phyloP scores from a whole-genome alignment of 441 rosid species.

The Dalechampia spathulata region DNA sequence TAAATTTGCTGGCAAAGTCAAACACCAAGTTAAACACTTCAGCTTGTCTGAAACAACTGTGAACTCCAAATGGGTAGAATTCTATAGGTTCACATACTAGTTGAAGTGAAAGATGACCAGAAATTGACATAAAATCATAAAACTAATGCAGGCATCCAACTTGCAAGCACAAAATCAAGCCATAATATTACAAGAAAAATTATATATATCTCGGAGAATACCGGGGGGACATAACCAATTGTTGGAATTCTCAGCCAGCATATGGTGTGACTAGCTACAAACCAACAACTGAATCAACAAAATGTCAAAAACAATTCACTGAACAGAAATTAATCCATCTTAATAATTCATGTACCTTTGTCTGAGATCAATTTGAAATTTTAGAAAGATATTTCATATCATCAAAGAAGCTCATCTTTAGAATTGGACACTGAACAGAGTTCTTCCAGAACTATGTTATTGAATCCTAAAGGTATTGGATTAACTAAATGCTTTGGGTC shows the following conservation, averaged over 20 bases:
- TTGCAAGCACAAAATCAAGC: not conserved
- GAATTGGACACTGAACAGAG: no score
- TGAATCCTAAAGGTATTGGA: not conserved
- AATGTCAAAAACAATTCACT: not conserved
- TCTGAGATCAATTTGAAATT: not conserved
- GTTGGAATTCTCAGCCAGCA: not conserved
- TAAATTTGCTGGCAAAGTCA: slow-evolving; percentile 69
- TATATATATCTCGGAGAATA: not conserved
- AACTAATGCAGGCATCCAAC: not conserved
- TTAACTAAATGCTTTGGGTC: not conserved
- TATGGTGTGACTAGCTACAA: not conserved
- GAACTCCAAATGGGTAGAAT: no score
- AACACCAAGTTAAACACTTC: slow-evolving; percentile 15
- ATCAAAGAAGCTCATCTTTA: no score
- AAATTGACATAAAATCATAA: not conserved
- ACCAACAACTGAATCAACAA: slow-evolving; percentile 1
- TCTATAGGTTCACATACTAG: slow-evolving; percentile 1
- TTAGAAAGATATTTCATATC: not conserved
- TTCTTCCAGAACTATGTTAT: no score
- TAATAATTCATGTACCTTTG: not conserved
- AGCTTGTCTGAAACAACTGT: not conserved
- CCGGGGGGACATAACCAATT: not conserved
- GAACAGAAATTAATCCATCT: not conserved
- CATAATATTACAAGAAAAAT: not conserved
- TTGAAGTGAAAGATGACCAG: not conserved